Base-by-base conservation (phyloP, 1,284 basidiomycete species). In the Athelia psychrophila region DNA sequence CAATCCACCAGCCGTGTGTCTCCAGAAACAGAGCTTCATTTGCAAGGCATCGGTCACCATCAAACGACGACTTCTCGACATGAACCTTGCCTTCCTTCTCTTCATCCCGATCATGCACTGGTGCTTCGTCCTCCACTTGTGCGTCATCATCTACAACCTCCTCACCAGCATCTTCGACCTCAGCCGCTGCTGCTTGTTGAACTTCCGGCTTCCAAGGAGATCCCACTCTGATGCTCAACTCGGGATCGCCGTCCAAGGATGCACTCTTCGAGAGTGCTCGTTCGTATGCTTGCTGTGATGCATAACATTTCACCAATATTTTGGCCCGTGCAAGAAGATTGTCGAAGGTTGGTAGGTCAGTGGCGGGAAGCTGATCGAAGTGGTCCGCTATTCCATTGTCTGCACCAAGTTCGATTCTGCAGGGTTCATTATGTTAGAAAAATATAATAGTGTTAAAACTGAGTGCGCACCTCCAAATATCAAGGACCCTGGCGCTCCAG, bases 11-110 rank as follows among this genome's bases (percentile, higher is more conserved):
- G 4, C 42, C 25, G 44, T 42, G 49, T 9, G 51, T 48, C 4
- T 36, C 27, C 5, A 49, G 27, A 27, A 46, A 46, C 10, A 46
- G 44, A 15, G 49, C 51, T 2, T 36, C 19, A 38, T 56, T 56
- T 46, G 55, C 48, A 32, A 56, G 52, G 1, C 38, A 24, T 6
- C 50, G 49, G 47, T 56, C 55, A 15, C 55, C 55, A 25, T 38
- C 18, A 38, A 53, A 53, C 10, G 23, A 32, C 9, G 20, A 9
- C 18, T 3, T 32, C n/a, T 50, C 49, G 3, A 24, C 19, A n/a
- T 42, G 36, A 16, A 42, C n/a, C 5, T 5, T 42, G 6, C 38
- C 38, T 42, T 23, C 38, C n/a, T 42, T 30, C 27, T 13, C 27
- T 30, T 30, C 27, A 30, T 30, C 13, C n/a, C n/a, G n/a, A n/a